Evolutionary conservation across 1,284 basidiomycete species (phyloP).

Genomic region (Leccinum fuscescens): DNA sequence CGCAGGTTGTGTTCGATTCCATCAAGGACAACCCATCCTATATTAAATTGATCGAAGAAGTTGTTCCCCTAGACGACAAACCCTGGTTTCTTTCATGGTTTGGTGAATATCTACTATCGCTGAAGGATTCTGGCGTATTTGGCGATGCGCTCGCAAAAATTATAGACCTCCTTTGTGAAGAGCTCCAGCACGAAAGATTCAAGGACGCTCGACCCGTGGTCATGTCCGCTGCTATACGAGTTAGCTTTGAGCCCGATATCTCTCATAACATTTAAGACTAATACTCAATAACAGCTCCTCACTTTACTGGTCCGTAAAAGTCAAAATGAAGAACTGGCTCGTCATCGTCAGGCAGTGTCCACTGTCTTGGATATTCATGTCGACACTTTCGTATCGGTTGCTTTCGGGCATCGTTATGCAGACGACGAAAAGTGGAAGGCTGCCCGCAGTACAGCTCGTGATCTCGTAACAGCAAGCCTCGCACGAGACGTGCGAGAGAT

Average conservation of each 20-base stretch:
- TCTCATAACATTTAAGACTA: constrained; percentile 13
- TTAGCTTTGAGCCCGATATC: constrained; percentile 38
- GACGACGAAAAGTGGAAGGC: constrained; percentile 47
- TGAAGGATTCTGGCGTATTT: constrained; percentile 53
- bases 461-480: constrained; percentile 46
- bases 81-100: constrained; percentile 57
- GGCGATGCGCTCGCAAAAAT: constrained; percentile 68
- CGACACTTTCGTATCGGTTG: constrained; percentile 56
- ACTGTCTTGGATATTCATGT: constrained; percentile 57
- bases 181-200: constrained; percentile 75
- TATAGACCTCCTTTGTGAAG: constrained; percentile 70
- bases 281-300: constrained; percentile 25
- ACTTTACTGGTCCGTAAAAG: constrained; percentile 33
- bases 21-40: constrained; percentile 77
- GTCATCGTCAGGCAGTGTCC: constrained; percentile 35
- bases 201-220: constrained; percentile 53
- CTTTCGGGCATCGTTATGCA: constrained; percentile 49
- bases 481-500: constrained; percentile 46
- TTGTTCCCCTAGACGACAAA: constrained; percentile 35
- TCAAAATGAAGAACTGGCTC: constrained; percentile 31
- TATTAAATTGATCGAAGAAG: constrained; percentile 45
- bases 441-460: constrained; percentile 46
- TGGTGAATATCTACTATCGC: constrained; percentile 53
- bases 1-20: constrained; percentile 76
- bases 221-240: constrained; percentile 59